Percentiles rank a stretch among this genome's conserved stretches.
Conservation (phyloP, 2,329 filamentous ascomycete species). For the Ophiostoma populinum region DNA sequence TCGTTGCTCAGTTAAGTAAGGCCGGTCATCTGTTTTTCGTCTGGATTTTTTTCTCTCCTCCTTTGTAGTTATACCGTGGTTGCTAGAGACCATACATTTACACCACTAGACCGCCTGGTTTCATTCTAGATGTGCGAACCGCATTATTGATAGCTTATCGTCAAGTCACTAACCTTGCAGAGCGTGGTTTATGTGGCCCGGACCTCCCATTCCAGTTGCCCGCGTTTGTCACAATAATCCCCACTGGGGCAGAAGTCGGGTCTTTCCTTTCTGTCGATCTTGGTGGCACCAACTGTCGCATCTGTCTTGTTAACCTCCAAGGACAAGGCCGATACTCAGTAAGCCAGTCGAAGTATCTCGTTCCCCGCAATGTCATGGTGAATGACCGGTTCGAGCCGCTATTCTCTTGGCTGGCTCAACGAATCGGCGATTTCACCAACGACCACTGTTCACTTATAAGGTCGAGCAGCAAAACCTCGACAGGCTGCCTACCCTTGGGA, state of each 20-base stretch:
- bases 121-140: too few relatives aligned
- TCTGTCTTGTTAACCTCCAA: conserved; percentile 83
- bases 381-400: conserved; percentile 70
- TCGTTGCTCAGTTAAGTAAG: not conserved
- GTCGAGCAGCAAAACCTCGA: too few relatives aligned
- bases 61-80: not conserved
- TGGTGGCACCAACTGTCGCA: conserved; percentile 91
- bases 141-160: too few relatives aligned
- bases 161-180: not conserved
- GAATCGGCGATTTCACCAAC: conserved; percentile 74
- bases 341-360: conserved; percentile 78
- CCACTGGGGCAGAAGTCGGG: conserved; percentile 92
- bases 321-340: conserved; percentile 89
- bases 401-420: conserved; percentile 79
- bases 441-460: conserved; percentile 13
- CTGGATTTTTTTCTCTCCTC: not conserved
- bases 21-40: not conserved
- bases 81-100: not conserved
- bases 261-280: conserved; percentile 90
- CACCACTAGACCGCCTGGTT: too few relatives aligned
- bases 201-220: conserved; percentile 50
- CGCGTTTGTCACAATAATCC: conserved; percentile 84
- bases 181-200: not conserved
- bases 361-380: conserved; percentile 77
- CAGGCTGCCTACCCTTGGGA: conserved; percentile 74